Evolutionary conservation across 2,329 filamentous ascomycete genomes (phyloP), one percentile per base, ranked within the genome.

Genomic region (Aspergillus pseudoglaucus): DNA sequence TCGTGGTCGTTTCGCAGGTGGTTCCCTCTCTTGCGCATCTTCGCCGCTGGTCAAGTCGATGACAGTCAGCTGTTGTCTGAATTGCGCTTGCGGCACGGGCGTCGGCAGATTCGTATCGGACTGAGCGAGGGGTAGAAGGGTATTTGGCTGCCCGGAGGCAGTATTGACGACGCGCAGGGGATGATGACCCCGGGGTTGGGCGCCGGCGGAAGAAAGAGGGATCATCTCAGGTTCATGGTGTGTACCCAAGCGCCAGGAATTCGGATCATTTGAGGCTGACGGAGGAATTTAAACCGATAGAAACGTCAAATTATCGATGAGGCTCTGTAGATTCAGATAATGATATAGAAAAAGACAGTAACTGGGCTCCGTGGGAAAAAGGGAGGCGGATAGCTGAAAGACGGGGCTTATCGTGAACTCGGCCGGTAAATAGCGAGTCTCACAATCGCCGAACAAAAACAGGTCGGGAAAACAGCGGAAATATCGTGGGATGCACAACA

Each of bases 201-300:
- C 61, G 58, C 65, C 65, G 56, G 63, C 63, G 51, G 66, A 68
- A 53, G 68, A 58, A 63, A 68, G 62, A 50, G 67, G 64, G 53
- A 68, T 70, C 68, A 71, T 71, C 58, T 63, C 62, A 61, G 59
- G 58, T 47, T 62, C 64, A 71, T 70, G 59, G 56, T 65, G 62
- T 64, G 62, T 64, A 57, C 58, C 46, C 55, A 50, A 53, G 53
- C 52, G 50, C 48, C 42, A 47, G 46, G 46, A 53, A 52, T 53
- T 51, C 46, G 52, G 56, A 51, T 60, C 57, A 62, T 63, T 38
- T 49, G 52, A 53, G 48, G 37, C 44, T 33, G 15, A 18, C 17
- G 4, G 17, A 39, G 8, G 37, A 12, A 12, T 6, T 12, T 20
- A 12, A 6, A 39, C 18, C 9, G 37, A 22, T 15, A 18, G 33